Conservation (phyloP, 169 alveolate genomes). For the Plasmodium vinckei region DNA sequence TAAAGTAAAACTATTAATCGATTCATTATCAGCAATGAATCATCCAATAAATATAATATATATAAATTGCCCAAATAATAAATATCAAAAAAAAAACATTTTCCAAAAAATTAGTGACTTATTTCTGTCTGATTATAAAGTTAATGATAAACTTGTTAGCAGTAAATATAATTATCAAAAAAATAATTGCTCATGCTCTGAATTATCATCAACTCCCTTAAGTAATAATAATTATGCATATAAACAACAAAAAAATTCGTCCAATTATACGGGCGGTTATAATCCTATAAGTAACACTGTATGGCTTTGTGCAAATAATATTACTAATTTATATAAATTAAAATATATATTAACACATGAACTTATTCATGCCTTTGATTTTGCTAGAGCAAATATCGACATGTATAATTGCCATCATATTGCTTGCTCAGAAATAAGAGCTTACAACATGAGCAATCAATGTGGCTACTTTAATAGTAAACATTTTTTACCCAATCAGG, state of each 20-base stretch:
- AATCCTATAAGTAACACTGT: constrained; percentile 80
- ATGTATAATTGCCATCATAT: constrained; percentile 79
- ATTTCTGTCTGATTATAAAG: constrained; percentile 25
- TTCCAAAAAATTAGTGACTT: constrained; percentile 23
- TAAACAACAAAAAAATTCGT: constrained; percentile 9
- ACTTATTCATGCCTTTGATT: constrained; percentile 85
- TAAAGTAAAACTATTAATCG: constrained; percentile 77
- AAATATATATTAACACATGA: constrained; percentile 81
- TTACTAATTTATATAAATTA: constrained; percentile 77
- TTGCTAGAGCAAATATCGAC: constrained; percentile 83
- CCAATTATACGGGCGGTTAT: constrained; percentile 78
- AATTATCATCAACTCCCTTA: constrained; percentile 7
- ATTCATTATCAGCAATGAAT: constrained; percentile 81
- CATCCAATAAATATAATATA: constrained; percentile 79
- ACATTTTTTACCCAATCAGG: constrained; percentile 29
- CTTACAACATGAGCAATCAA: constrained; percentile 81
- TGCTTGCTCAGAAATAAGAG: constrained; percentile 86
- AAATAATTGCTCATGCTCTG: constrained; percentile 69
- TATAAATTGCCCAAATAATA: constrained; percentile 78
- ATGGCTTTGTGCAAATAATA: constrained; percentile 83
- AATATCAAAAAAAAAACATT: constrained; percentile 33
- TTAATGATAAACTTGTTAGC: constrained; percentile 23
- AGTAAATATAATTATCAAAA: constrained; percentile 35
- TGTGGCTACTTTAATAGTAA: constrained; percentile 79
- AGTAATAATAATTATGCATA: background rate